phyloP scores from a whole-genome alignment of 2,329 filamentous ascomycete genomes.

The Ilyonectria destructans region DNA sequence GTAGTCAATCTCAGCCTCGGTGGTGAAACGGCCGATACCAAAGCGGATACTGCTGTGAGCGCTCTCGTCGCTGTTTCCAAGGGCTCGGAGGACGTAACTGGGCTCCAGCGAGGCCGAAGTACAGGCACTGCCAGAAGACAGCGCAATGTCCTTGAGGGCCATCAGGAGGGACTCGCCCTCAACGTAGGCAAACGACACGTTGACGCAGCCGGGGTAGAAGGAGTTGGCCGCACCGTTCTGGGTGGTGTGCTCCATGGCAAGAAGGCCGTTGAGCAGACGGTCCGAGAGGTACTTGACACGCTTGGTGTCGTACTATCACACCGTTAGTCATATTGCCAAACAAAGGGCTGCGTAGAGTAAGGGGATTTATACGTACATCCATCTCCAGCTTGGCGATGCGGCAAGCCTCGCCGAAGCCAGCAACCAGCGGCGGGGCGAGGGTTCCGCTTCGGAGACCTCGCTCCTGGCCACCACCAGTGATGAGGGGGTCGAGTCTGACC shows the following conservation, averaged over 20 bases:
- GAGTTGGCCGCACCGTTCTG: constrained; percentile 88
- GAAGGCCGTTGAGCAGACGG: constrained; percentile 84
- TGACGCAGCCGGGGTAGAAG: constrained; percentile 97
- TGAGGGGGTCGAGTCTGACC: constrained; percentile 95
- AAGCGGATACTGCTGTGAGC: constrained; percentile 98
- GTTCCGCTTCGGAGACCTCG: constrained; percentile 95
- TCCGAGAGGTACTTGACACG: constrained; percentile 88
- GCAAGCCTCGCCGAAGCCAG: constrained; percentile 96
- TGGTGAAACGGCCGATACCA: constrained; percentile 97
- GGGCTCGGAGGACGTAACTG: constrained; percentile 93
- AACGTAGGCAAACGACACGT: constrained; percentile 98
- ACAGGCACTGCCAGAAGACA: constrained; percentile 97
- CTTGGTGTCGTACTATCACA: constrained; percentile 88
- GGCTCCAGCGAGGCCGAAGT: constrained; percentile 97
- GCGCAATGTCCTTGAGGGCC: constrained; percentile 97
- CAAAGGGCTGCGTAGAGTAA: constrained; percentile 11
- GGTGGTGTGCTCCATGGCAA: constrained; percentile 91
- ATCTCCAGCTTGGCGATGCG: constrained; percentile 93
- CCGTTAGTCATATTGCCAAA: constrained; percentile 40
- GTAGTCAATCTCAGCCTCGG: constrained; percentile 95
- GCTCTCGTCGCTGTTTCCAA: constrained; percentile 97
- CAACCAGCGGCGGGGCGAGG: constrained; percentile 88
- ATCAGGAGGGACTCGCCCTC: constrained; percentile 98
- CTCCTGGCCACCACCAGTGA: constrained; percentile 96
- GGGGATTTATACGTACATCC: constrained; percentile 75